Evolutionary conservation across 805 yeast species (phyloP), one percentile per base, ranked within the genome.

Genomic region (Kluyveromyces dobzhanskii): DNA sequence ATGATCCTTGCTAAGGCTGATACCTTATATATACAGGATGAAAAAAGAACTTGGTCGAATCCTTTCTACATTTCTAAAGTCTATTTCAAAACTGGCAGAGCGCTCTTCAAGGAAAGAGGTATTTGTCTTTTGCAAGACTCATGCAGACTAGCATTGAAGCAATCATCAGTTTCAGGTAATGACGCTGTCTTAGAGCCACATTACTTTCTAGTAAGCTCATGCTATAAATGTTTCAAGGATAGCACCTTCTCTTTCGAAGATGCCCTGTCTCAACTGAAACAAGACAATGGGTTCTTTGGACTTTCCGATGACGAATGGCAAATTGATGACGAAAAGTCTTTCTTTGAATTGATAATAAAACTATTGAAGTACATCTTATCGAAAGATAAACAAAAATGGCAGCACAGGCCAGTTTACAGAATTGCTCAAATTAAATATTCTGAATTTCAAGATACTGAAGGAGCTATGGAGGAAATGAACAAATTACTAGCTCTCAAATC

Each of bases 331-430:
- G 32, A 37, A 11, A 32, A 48, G 3, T 54, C 52, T 1, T 67
- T 76, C 44, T 67, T 59, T 39, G 45, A 54, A 6, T 48, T 62
- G 10, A 59, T 80, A 3, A 61, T 80, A 1, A 54, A 53, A 0
- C 57, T 75, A 6, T 56, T 85, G 30, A 62, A 61, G 29, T 72
- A 64, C 41, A 53, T 85, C 3, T 58, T 71, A 13, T 37, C 64
- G 0, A 60, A 73, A 9, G 97, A 90, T 55, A 87, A 82, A 54
- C 84, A 79, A 54, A 84, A 78, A 38, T 87, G 97, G 97, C 94
- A 87, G 38, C 97, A 92, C 54, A 73, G 83, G 38, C 94, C 97
- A 1, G 69, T 75, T 2, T 87, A 71, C 52, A 66, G 87, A 44
- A 64, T 84, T 12, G 86, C 97, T 0, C 67, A 62, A 38, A 76